phyloP scores from a whole-genome alignment of 305 asterid genomes.

The Fraxinus latifolia region DNA sequence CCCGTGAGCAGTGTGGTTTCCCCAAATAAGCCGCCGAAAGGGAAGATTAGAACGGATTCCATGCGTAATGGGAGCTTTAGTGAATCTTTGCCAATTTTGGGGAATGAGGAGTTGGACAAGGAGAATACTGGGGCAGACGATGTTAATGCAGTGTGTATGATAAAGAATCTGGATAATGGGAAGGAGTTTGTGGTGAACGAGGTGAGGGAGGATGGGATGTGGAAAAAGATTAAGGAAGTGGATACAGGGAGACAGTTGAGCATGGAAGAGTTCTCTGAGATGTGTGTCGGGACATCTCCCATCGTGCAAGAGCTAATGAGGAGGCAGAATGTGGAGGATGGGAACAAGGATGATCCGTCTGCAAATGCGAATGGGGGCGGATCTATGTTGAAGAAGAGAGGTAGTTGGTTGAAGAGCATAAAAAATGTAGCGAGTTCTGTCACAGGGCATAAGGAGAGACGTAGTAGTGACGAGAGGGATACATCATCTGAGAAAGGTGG shows the following conservation, averaged over 20 bases:
- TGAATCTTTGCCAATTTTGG: conserved; percentile 24
- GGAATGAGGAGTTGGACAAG: conserved; percentile 36
- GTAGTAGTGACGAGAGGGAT: conserved; percentile 95
- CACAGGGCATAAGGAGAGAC: conserved; percentile 65
- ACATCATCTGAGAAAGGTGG: conserved; percentile 97
- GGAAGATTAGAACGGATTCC: conserved; percentile 44
- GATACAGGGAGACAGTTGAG: conserved; percentile 93
- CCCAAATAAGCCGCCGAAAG: conserved; percentile 70
- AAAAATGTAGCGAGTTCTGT: conserved; percentile 76
- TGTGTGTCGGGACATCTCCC: conserved; percentile 94
- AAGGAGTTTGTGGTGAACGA: conserved; percentile 95
- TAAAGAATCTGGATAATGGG: conserved; percentile 91
- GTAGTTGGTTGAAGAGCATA: conserved; percentile 78
- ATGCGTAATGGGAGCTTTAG: conserved; percentile 34
- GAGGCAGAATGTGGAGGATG: conserved; percentile 84
- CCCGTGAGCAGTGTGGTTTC: conserved; percentile 35
- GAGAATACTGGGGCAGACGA: conserved; percentile 29
- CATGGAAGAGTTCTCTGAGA: conserved; percentile 91
- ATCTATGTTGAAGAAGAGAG: conserved; percentile 63
- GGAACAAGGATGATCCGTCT: conserved; percentile 52
- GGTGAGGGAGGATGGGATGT: conserved; percentile 85
- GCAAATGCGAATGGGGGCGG: conserved; percentile 50
- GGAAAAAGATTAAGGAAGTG: conserved; percentile 88
- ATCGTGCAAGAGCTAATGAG: conserved; percentile 96
- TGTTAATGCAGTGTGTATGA: conserved; percentile 57